Percentiles rank a stretch among this genome's conserved stretches.
These are phyloP conservation scores for Penicillium coprophilum DNA, from an alignment of 495 filamentous ascomycete genomes.

Conservation along the genomic window DNA sequence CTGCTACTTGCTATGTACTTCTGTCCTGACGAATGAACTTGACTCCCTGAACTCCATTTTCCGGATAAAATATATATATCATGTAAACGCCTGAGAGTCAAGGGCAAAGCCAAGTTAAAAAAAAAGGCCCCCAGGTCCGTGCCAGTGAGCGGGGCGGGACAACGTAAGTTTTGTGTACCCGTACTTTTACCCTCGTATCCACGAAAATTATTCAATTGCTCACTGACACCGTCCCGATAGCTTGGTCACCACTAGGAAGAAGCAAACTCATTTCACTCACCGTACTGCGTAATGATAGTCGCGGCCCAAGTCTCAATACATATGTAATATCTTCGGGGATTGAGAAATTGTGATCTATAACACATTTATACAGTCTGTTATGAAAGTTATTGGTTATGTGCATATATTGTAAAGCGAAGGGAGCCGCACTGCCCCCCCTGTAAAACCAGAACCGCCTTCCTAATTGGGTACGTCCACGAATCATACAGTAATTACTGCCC, in stretches of 20 bases:
- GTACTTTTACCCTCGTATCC: not conserved
- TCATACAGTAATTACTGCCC: no score
- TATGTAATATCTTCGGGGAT: not conserved
- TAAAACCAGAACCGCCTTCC: no score
- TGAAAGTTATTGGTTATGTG: not conserved
- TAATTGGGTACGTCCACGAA: no score
- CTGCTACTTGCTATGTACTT: not conserved
- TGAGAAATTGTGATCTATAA: not conserved
- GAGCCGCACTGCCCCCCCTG: no score
- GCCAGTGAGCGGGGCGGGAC: not conserved
- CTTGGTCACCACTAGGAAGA: slow-evolving; percentile 2
- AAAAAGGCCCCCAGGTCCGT: not conserved
- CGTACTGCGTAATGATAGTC: not conserved
- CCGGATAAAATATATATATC: not conserved
- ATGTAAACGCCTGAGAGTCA: not conserved
- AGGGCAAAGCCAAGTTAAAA: not conserved
- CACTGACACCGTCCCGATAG: slow-evolving; percentile 4
- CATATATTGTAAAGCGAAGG: not conserved
- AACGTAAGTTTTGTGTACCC: not conserved
- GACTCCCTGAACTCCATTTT: no score
- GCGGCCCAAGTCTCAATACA: not conserved
- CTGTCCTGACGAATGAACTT: no score
- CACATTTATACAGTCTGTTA: not conserved
- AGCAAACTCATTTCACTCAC: not conserved
- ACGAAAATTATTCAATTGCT: slow-evolving; percentile 2